phyloP scores from a whole-genome alignment of 768 basidiomycete species.

The Tubosaeta brunneosetosa region DNA sequence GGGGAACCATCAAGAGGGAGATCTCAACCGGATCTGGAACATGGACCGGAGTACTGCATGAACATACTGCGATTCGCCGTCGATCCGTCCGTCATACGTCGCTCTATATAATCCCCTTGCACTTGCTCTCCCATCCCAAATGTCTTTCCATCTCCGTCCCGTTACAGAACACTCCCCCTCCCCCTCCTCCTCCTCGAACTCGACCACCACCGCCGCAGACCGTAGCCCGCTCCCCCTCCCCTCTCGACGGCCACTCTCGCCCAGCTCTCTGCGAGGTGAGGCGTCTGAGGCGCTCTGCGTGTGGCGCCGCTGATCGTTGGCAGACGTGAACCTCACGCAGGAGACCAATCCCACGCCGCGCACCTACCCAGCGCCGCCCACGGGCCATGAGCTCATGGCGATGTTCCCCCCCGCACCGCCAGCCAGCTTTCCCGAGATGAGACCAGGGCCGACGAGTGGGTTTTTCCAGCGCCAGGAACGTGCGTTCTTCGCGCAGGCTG shows the following conservation, averaged over 20 bases:
- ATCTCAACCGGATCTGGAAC: too few species aligned
- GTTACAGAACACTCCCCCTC: constrained; percentile 46
- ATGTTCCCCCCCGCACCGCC: constrained; percentile 75
- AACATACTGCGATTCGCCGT: not conserved
- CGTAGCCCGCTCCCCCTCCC: constrained; percentile 34
- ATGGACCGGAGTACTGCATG: too few species aligned
- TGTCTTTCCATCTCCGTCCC: constrained; percentile 55
- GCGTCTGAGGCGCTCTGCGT: not conserved
- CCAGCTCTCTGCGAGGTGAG: constrained; percentile 57
- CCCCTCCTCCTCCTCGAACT: constrained; percentile 47
- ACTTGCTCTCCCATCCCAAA: constrained; percentile 32
- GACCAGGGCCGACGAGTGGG: constrained; percentile 62
- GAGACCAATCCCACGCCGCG: constrained; percentile 45
- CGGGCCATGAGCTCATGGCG: constrained; percentile 81
- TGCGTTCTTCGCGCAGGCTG: constrained; percentile 75
- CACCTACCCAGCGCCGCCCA: constrained; percentile 71
- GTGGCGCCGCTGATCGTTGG: constrained; percentile 11
- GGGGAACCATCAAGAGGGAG: too few species aligned
- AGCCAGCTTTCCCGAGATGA: constrained; percentile 47
- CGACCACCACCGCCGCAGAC: constrained; percentile 43
- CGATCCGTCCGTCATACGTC: not conserved
- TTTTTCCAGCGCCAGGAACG: constrained; percentile 76
- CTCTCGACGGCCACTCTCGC: constrained; percentile 57
- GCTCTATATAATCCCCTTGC: constrained; percentile 21
- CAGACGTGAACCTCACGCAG: constrained; percentile 64